Percentiles rank a stretch among this genome's conserved stretches.
phyloP scores from a whole-genome alignment of 1,139 yeast species.

The Keqinozyma sinolaborantium region DNA sequence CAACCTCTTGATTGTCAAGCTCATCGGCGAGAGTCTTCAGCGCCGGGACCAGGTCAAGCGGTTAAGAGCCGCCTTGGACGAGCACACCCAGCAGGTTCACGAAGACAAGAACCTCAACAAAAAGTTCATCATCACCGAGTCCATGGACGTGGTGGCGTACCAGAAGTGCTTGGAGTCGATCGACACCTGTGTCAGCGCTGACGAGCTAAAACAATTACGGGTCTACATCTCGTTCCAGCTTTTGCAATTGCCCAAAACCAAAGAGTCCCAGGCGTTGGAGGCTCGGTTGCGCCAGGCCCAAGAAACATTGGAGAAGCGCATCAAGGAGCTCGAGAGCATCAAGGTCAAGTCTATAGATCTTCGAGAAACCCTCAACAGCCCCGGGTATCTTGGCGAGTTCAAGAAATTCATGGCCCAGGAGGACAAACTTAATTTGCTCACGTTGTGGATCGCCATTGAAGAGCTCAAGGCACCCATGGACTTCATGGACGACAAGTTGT shows the following conservation, averaged over 20 bases:
- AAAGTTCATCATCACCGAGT: slow-evolving; percentile 14
- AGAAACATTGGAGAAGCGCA: slow-evolving; percentile 8
- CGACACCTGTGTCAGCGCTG: slow-evolving; percentile 11
- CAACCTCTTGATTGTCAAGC: slow-evolving; percentile 60
- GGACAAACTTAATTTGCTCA: slow-evolving; percentile 41
- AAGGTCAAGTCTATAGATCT: slow-evolving; percentile 5
- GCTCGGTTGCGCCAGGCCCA: slow-evolving; percentile 12
- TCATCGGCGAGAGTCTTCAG: slow-evolving; percentile 63
- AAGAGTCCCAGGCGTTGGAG: slow-evolving; percentile 4
- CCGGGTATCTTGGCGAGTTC: slow-evolving; percentile 35
- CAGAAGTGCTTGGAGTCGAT: slow-evolving; percentile 37
- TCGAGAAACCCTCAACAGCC: slow-evolving; percentile 5
- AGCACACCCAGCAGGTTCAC: slow-evolving; percentile 42
- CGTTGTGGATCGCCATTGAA: slow-evolving; percentile 68
- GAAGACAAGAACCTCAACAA: slow-evolving; percentile 6
- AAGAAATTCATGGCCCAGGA: slow-evolving; percentile 54
- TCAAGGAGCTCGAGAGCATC: slow-evolving; percentile 7
- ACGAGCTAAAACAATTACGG: slow-evolving; percentile 21
- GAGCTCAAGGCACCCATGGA: slow-evolving; percentile 59
- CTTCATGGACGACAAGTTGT: slow-evolving; percentile 9
- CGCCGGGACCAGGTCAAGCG: slow-evolving; percentile 76
- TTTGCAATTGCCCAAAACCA: slow-evolving; percentile 6
- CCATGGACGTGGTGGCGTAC: slow-evolving; percentile 33
- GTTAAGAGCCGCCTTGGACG: slow-evolving; percentile 65
- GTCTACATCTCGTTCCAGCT: slow-evolving; percentile 17